These are phyloP conservation scores for Mortierella hygrophila DNA, from an alignment of 192 early-diverging fungal genomes.

Conservation along the genomic window DNA sequence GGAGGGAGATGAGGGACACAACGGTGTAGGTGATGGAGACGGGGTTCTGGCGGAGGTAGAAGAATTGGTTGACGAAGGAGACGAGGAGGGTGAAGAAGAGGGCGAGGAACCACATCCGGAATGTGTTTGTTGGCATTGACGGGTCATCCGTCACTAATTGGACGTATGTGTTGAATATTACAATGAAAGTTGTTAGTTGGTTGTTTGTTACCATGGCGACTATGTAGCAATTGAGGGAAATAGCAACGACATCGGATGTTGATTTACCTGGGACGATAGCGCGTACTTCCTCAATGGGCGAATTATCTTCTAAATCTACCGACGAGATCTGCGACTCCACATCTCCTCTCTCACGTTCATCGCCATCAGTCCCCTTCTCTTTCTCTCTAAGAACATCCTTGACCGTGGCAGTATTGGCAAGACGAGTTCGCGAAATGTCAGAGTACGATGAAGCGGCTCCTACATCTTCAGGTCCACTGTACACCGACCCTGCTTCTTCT, in stretches of 20 bases:
- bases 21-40: constrained; percentile 34
- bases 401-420: background rate
- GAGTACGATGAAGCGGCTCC: background rate
- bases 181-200: background rate
- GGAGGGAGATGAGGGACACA: constrained; percentile 25
- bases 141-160: constrained; percentile 54
- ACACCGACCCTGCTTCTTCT: background rate
- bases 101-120: constrained; percentile 61
- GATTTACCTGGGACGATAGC: constrained; percentile 51
- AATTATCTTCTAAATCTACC: constrained; percentile 37
- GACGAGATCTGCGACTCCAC: constrained; percentile 23
- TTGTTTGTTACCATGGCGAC: background rate
- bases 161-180: too few species aligned
- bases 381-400: background rate
- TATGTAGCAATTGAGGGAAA: too few species aligned
- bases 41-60: constrained; percentile 55
- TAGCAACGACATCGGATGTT: background rate
- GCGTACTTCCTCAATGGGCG: constrained; percentile 59
- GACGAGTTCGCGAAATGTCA: background rate
- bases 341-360: background rate
- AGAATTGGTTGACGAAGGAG: constrained; percentile 58
- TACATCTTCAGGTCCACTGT: background rate
- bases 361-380: too few species aligned
- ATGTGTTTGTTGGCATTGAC: constrained; percentile 58
- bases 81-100: constrained; percentile 43